These are phyloP conservation scores for Rasamsonia emersonii DNA, from an alignment of 2,329 filamentous ascomycete genomes.

Conservation along the genomic window DNA sequence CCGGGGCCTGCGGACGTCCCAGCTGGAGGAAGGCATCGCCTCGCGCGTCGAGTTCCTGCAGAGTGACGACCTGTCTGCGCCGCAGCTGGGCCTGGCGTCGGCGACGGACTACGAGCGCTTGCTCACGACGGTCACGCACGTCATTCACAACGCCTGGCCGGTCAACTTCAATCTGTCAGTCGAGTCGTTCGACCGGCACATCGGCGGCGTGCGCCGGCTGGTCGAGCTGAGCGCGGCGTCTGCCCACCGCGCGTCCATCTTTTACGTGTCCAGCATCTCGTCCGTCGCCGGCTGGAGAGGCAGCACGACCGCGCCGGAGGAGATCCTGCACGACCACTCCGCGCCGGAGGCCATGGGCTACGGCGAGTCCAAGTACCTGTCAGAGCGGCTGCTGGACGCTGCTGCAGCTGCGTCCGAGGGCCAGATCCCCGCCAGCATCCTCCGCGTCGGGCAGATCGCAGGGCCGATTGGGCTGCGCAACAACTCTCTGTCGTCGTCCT, in stretches of 20 bases:
- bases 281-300: neutral
- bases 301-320: neutral
- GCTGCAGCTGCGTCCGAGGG: slow-evolving; percentile 2
- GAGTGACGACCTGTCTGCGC: slow-evolving; percentile 1
- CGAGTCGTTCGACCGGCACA: slow-evolving; percentile 2
- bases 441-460: slow-evolving; percentile 5
- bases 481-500: no score
- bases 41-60: slow-evolving; percentile 6
- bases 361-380: slow-evolving; percentile 5
- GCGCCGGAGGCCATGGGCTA: slow-evolving; percentile 4
- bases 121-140: slow-evolving; percentile 3
- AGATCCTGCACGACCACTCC: slow-evolving; percentile 2
- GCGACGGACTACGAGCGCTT: neutral
- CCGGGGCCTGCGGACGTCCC: no score
- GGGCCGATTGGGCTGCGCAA: no score
- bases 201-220: slow-evolving; percentile 4
- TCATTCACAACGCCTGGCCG: slow-evolving; percentile 6
- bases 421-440: neutral
- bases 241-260: neutral
- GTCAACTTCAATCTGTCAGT: slow-evolving; percentile 6
- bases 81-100: slow-evolving; percentile 1
- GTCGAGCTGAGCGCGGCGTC: slow-evolving; percentile 2
- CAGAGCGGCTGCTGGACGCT: slow-evolving; percentile 4
- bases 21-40: no score
- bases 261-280: slow-evolving; percentile 3